phyloP scores from a whole-genome alignment of 108 stramenopile genomes.

The Nitzschia palea region DNA sequence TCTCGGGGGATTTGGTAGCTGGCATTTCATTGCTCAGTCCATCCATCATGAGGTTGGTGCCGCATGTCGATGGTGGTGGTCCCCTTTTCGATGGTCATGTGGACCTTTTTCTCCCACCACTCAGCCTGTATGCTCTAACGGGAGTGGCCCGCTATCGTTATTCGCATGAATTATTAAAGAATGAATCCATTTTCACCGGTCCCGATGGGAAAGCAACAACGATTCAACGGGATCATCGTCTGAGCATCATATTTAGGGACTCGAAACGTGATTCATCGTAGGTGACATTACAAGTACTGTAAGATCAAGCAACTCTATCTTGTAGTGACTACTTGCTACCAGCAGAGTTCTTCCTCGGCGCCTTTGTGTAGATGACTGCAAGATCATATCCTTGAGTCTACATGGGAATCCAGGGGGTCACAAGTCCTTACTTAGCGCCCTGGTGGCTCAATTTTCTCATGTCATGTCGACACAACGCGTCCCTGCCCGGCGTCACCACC shows the following conservation, averaged over 20 bases:
- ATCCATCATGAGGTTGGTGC: conserved; percentile 72
- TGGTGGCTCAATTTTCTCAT: too few species aligned
- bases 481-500: too few species aligned
- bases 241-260: conserved; percentile 85
- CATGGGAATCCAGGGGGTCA: too few species aligned
- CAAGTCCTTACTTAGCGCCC: too few species aligned
- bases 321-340: too few species aligned
- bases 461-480: too few species aligned
- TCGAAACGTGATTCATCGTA: conserved; percentile 34
- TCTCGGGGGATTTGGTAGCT: conserved; percentile 85
- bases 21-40: conserved; percentile 79
- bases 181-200: conserved; percentile 44
- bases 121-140: conserved; percentile 71
- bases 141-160: conserved; percentile 69
- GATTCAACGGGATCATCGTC: conserved; percentile 57
- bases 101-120: conserved; percentile 71
- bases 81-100: conserved; percentile 37
- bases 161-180: conserved; percentile 69
- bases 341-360: too few species aligned
- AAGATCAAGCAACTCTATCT: too few species aligned
- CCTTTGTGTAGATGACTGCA: too few species aligned
- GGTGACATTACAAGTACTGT: too few species aligned
- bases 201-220: conserved; percentile 23
- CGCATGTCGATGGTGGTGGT: conserved; percentile 22
- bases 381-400: too few species aligned